Evolutionary conservation across 2,329 filamentous ascomycete species (phyloP).

Genomic region (Colletotrichum agaves): DNA sequence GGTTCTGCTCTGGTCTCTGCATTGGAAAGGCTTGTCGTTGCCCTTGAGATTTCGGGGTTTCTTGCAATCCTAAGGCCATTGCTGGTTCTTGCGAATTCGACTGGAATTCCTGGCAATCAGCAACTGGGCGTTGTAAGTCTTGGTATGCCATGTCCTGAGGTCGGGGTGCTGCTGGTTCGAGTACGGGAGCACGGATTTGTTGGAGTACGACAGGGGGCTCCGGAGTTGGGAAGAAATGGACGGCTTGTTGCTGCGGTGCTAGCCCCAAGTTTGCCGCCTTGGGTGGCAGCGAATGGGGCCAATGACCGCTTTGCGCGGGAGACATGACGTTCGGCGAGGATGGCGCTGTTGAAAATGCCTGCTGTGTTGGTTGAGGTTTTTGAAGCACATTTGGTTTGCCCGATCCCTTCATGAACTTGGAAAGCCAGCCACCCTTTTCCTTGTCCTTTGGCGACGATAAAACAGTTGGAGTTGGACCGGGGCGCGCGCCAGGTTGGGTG

Average conservation of each 20-base stretch:
- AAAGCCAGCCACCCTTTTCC: slow-evolving; percentile 38
- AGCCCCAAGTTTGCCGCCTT: neutral
- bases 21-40: neutral
- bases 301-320: neutral
- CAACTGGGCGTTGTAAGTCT: too few relatives aligned
- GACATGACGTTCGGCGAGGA: neutral
- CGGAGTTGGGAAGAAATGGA: neutral
- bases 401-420: slow-evolving; percentile 35
- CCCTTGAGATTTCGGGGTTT: neutral
- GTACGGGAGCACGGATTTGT: neutral
- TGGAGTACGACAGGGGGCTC: neutral
- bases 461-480: slow-evolving; percentile 16
- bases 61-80: neutral
- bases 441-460: slow-evolving; percentile 17
- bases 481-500: neutral
- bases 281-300: neutral
- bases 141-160: neutral
- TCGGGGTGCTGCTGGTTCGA: neutral
- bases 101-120: neutral
- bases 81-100: neutral
- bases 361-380: slow-evolving; percentile 16
- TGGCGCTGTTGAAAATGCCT: neutral
- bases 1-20: too few relatives aligned
- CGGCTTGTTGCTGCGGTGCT: neutral
- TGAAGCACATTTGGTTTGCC: slow-evolving; percentile 24